These are phyloP conservation scores for Entoloma clypeatum DNA, from an alignment of 1,284 basidiomycete species.

Conservation along the genomic window DNA sequence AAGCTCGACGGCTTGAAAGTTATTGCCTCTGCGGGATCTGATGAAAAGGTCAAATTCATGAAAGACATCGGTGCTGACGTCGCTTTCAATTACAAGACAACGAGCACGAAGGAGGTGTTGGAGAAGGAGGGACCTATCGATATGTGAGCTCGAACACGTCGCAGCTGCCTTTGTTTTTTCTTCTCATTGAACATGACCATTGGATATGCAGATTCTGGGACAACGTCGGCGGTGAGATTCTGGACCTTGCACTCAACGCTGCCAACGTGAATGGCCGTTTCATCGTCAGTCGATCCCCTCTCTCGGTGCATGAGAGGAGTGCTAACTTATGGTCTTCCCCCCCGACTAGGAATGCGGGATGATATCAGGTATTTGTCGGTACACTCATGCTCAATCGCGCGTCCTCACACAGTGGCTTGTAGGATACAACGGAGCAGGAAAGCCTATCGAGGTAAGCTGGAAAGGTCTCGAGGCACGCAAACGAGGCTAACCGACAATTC, in stretches of 20 bases:
- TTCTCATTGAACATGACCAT: neutral
- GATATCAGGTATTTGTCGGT: slow-evolving; percentile 25
- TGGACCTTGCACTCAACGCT: slow-evolving; percentile 53
- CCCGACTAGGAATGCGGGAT: slow-evolving; percentile 34
- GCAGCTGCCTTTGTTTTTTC: neutral
- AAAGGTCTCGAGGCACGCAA: neutral
- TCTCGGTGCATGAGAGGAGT: too few species aligned
- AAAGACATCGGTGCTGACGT: slow-evolving; percentile 64
- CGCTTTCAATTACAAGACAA: slow-evolving; percentile 73
- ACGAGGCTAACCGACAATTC: neutral
- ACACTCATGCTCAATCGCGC: neutral
- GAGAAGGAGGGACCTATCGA: slow-evolving; percentile 55
- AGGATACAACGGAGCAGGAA: slow-evolving; percentile 32
- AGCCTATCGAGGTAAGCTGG: slow-evolving; percentile 28
- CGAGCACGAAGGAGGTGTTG: slow-evolving; percentile 47
- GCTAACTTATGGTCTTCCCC: neutral
- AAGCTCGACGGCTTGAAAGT: slow-evolving; percentile 64
- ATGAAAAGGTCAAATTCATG: slow-evolving; percentile 66
- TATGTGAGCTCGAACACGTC: slow-evolving; percentile 39
- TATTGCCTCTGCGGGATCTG: slow-evolving; percentile 69
- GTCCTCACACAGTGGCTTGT: slow-evolving; percentile 5
- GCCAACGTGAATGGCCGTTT: slow-evolving; percentile 52
- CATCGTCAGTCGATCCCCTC: slow-evolving; percentile 33
- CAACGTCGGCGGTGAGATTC: slow-evolving; percentile 56
- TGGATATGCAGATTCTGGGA: slow-evolving; percentile 37